Base-by-base conservation (phyloP, 352 stramenopile genomes). In the Phytophthora hybrid region DNA sequence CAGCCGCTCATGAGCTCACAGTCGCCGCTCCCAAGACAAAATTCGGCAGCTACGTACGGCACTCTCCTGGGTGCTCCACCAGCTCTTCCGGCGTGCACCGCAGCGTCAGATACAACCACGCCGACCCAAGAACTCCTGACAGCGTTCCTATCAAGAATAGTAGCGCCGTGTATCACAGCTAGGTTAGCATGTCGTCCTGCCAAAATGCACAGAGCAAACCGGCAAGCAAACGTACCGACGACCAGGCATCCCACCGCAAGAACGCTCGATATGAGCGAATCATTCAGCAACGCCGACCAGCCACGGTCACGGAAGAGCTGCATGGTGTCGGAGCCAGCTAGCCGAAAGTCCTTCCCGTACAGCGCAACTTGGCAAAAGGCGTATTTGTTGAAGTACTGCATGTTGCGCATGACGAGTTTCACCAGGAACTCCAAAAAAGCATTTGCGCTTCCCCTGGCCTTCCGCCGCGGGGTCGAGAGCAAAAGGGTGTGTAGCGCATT, bases 351-450 rank as follows among this genome's bases (percentile, higher is more conserved):
- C 58, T 94, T 95, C 16, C 88, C 90, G 75, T 97, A 94, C n/a
- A 97, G 78, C 21, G 88, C 88, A 29, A 97, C 82, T 37, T 95
- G 90, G 57, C 88, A 95, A 63, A 95, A 95, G 4, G 90, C 90
- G 67, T 89, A 97, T 73, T 97, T 97, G 82, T 97, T 97, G 62
- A 94, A 97, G 46, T 92, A 90, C 59, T 90, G 75, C 69, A 93
- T 81, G 65, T 94, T 93, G 53, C 82, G 83, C 52, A 85, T 84
- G 14, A 94, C 83, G 34, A 93, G 66, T 59, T 80, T 79, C 47
- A 94, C 83, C 39, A 96, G 72, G 63, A 88, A 96, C 62, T 95
- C 89, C n/a, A 96, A 75, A 39, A 85, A 96, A 31, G 88, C 89
- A 55, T 96, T 96, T 2, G 84, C 75, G 51, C 83, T 91, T 6